Base-by-base conservation (phyloP, 2,329 filamentous ascomycete species). In the Scedosporium boydii region DNA sequence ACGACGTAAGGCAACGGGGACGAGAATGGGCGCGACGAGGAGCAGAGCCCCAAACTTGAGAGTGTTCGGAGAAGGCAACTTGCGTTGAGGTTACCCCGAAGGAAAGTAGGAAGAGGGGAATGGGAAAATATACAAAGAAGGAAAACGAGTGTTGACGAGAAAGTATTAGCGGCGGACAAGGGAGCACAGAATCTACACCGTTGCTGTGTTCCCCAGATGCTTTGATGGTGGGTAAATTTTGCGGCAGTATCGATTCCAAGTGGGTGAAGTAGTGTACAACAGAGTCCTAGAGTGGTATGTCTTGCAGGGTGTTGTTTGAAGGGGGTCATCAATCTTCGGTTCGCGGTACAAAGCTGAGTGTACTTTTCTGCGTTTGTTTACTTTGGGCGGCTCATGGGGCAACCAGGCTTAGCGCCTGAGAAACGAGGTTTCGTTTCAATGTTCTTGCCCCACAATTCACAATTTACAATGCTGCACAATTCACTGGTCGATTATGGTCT, bases 11-110 rank as follows among this genome's bases (percentile, higher is more conserved):
- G 64, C 62, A 23, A 67, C 63, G 46, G 64, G 68, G 63, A 70
- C 66, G 63, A 72, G 65, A 65, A 71, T 69, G 62, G 66, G 70
- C 62, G 71, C 71, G 65, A 72, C 69, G 66, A 76, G 71, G 68
- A 76, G 74, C 72, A 74, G 66, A 63, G 73, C 72, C 71, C 75
- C 75, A 69, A 46, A 42, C 46, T 38, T 55, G 6, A 26, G 9
- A n/a, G 14, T 21, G 21, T 51, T 57, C 21, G 21, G 38, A 5
- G 53, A 57, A 61, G 59, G 29, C 59, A 61, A 61, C 46, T 27
- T 61, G 59, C 27, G 16, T 41, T 23, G 58, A 51, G 7, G 21
- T 27, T 16, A 51, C 42, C 21, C 10, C 10, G 27, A 14, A 34
- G 12, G 57, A 23, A 26, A 29, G 34, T 21, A n/a, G 48, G 9